Evolutionary conservation across 2,329 filamentous ascomycete genomes (phyloP), one percentile per base, ranked within the genome.

Genomic region (Pseudocercospora fuligena): DNA sequence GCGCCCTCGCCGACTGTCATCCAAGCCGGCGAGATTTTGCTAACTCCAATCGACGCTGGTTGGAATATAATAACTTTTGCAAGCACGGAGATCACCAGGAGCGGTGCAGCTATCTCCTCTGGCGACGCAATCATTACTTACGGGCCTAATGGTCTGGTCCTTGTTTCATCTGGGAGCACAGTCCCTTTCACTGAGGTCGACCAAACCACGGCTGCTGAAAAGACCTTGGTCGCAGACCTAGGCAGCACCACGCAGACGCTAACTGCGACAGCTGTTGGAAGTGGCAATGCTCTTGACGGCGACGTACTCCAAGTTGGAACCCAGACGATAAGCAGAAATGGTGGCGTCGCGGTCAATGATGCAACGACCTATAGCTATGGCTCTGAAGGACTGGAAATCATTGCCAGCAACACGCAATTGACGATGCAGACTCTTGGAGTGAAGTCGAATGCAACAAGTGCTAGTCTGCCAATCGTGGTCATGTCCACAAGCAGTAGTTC

Each of bases 141-240:
- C 21, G 67, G 49, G 5, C 49, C 57, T 2, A 19, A 29, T 23
- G 67, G 67, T 19, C 33, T 69, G 23, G 58, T 47, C 8, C 31
- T 63, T 4, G 9, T 66, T 9, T 49, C 56, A 12, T 43, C 36
- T 21, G n/a, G 27, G 12, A 49, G 14, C 11, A 46, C 36, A 19
- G 21, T 53, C 3, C n/a, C 58, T 23, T 27, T 53, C 7, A 47
- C 27, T 16, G 14, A 29, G 11, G 11, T 65, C 12, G 31, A 14
- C 16, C 21, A 58, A 21, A 27, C 16, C 12, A 25, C 16, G 12
- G 43, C 58, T 58, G 21, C 53, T 12, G n/a, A 27, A n/a, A 57
- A 43, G 31, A 61, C 25, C 16, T 49, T 49, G 11, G 36, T 47
- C 12, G 12, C 58, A 4, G 62, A 25, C 5, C 27, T 56, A 12